Evolutionary conservation across 768 basidiomycete species (phyloP).

Genomic region (Galerina marginata): DNA sequence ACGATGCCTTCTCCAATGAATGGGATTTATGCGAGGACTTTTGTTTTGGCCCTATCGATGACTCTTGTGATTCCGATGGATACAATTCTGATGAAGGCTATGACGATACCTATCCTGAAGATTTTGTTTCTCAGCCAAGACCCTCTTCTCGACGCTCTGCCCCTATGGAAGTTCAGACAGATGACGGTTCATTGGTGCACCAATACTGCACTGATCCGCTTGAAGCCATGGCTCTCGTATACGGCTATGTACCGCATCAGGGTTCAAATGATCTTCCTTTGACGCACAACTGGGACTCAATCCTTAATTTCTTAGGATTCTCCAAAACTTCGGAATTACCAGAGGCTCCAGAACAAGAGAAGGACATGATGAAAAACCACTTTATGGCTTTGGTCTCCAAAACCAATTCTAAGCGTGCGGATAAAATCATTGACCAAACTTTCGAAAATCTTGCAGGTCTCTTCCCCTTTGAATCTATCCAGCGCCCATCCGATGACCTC

Average conservation of each 20-base stretch:
- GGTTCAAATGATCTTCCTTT: too few relatives aligned
- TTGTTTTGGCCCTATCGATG: not conserved
- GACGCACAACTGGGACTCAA: too few relatives aligned
- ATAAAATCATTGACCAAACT: not conserved
- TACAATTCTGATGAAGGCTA: not conserved
- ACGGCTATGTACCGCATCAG: not conserved
- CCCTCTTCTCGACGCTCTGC: too few relatives aligned
- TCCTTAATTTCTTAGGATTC: too few relatives aligned
- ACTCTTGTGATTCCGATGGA: not conserved
- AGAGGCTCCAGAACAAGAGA: too few relatives aligned
- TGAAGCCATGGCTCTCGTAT: not conserved
- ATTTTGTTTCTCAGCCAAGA: not conserved
- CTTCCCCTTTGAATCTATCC: not conserved
- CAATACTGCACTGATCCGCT: too few relatives aligned
- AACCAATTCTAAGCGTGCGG: not conserved
- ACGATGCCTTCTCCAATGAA: constrained; percentile 13
- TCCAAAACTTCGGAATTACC: too few relatives aligned
- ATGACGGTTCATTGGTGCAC: too few relatives aligned
- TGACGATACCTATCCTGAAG: not conserved
- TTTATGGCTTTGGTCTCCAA: not conserved
- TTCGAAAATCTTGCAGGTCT: not conserved
- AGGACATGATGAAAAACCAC: not conserved
- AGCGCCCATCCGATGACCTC: constrained; percentile 4
- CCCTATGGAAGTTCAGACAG: too few relatives aligned
- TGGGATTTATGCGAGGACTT: constrained; percentile 19